Evolutionary conservation across 2,329 filamentous ascomycete species (phyloP), one percentile per base, ranked within the genome.

Genomic region (Xylaria digitata): DNA sequence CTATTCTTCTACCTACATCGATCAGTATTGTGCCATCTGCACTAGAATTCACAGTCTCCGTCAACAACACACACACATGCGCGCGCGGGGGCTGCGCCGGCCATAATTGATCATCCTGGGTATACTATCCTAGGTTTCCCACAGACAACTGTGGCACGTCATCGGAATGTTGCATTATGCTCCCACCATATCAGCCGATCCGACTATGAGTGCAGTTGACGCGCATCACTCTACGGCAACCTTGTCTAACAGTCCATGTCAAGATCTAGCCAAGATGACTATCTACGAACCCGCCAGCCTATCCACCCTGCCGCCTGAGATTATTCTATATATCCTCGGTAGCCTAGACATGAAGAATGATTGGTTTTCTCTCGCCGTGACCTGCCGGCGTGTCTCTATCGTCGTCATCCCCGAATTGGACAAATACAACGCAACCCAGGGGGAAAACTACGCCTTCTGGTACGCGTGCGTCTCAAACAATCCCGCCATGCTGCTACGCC

Each of bases 401-500:
- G 40, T 61, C 3, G 21, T 45, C 2, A 46, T 57, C 8, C 6
- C 63, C 17, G 67, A 69, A 21, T 30, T 69, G 2, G 46, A 55
- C n/a, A 63, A 56, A 23, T 61, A 34, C 26, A 49, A 17, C 13
- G 11, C n/a, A 5, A 23, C 11, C 1, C 19, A 52, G 3, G 53
- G 32, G 0, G 7, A 32, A 0, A 32, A 46, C 21, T 65, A 53
- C 11, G 65, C 57, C 6, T 46, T 69, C 17, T 69, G 57, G 57
- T 57, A 63, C 21, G 64, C 64, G 1, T 67, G 64, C 34, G 54
- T 45, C 1, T 8, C 37, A 37, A 48, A 34, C 40, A 69, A 65
- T 0, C 19, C 26, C 3, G n/a, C 3, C 19, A 40, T 67, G 9
- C 53, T 69, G n/a, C 11, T 23, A 2, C 61, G 13, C 9, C 57